Conservation (phyloP, 106 monocot species). For the Allium fistulosum region DNA sequence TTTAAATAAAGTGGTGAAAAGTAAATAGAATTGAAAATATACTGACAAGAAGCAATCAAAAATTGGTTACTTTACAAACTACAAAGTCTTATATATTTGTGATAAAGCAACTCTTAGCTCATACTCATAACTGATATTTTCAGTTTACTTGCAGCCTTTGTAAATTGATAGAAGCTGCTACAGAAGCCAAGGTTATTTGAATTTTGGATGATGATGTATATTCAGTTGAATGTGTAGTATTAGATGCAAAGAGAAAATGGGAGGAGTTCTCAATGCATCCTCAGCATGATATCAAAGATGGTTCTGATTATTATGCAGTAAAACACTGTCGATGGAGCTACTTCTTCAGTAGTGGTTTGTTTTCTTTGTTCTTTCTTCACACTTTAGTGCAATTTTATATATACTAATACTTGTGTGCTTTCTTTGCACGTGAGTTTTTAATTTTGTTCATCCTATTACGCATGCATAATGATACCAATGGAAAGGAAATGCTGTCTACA, state of each 20-base stretch:
- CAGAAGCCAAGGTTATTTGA: slow-evolving; percentile 29
- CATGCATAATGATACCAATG: no score
- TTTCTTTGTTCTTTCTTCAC: not conserved
- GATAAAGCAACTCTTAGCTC: slow-evolving; percentile 57
- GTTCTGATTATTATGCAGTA: slow-evolving; percentile 46
- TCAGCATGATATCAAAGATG: slow-evolving; percentile 43
- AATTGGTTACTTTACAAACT: slow-evolving; percentile 12
- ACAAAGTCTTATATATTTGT: slow-evolving; percentile 13
- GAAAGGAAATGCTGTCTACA: no score
- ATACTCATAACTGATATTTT: slow-evolving; percentile 8
- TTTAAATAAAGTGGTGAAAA: not conserved
- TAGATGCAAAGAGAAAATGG: slow-evolving; percentile 90
- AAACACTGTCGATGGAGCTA: slow-evolving; percentile 87
- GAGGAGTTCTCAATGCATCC: slow-evolving; percentile 45
- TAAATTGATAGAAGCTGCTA: slow-evolving; percentile 33
- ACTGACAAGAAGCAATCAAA: slow-evolving; percentile 63
- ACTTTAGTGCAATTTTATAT: no score
- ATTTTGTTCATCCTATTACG: no score
- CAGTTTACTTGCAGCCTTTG: slow-evolving; percentile 56
- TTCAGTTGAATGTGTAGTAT: slow-evolving; percentile 18
- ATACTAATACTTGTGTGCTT: no score
- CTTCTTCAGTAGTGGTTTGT: slow-evolving; percentile 57
- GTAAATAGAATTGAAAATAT: not conserved
- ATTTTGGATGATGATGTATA: slow-evolving; percentile 42
- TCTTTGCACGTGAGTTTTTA: no score